Evolutionary conservation across 495 filamentous ascomycete genomes (phyloP), one percentile per base, ranked within the genome.

Genomic region (Hyaloscypha hepaticicola): DNA sequence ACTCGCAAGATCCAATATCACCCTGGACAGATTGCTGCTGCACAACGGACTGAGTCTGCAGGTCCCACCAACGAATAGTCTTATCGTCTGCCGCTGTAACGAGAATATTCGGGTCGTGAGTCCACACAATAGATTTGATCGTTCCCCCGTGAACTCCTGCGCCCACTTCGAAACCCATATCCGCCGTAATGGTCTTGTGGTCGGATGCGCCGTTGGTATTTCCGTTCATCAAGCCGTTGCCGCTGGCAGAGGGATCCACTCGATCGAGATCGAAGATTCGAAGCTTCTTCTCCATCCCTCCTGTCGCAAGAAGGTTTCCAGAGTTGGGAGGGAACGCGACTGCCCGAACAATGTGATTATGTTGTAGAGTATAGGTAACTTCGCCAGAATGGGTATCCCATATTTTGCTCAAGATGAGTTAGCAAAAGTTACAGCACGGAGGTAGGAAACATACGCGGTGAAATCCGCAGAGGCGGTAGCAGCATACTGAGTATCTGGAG

Each of bases 331-430:
- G 90, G 68, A 97, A 97, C 11, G 93, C 92, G 33, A 97, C 87
- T 7, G 96, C 90, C 58, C 95, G 91, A 65, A 96, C 93, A 67
- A 99, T 96, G 75, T 98, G 96, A 60, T 90, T 83, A 76, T 98
- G 96, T 69, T 91, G 86, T 26, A 99, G 85, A 6, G 92, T 90
- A 73, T 89, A 90, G 29, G 96, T 83, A 48, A 90, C 88, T 81
- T 97, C 96, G 68, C 95, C 95, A 5, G 90, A 93, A 70, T 93
- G 89, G 6, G 95, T 97, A 71, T 99, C 95, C 95, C 95, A 99
- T 49, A 99, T 87, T 74, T 95, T 96, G 58, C 90, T 94, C 64
- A 67, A 28, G 3, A 1, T 31, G 12, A 24, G 57, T 72, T 60
- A 73, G 65, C 29, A 55, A 27, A 61, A 19, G 26, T 45, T 50